Conservation (phyloP, 805 yeast species). For the Starmerella geochares region DNA sequence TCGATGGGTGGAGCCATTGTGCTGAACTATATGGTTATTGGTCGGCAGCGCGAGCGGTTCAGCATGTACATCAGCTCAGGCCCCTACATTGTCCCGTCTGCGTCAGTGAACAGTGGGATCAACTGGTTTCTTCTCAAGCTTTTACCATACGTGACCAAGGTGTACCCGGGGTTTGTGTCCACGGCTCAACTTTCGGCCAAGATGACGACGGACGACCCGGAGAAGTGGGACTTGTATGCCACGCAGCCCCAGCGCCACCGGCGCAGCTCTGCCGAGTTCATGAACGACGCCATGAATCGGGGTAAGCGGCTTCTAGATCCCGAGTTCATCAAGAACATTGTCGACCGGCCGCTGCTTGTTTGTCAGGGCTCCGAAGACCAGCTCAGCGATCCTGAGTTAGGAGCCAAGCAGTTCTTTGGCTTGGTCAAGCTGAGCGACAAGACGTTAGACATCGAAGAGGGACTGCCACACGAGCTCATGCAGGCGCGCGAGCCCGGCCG, state of each 20-base stretch:
- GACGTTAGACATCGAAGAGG: conserved; percentile 20
- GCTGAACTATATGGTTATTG: conserved; percentile 33
- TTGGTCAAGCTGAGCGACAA: conserved; percentile 20
- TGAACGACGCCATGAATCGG: conserved; percentile 32
- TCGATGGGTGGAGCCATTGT: conserved; percentile 35
- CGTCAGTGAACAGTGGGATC: conserved; percentile 21
- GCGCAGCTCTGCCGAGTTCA: conserved; percentile 28
- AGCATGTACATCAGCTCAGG: conserved; percentile 31
- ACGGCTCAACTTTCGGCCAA: conserved; percentile 25
- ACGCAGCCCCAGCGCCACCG: conserved; percentile 28
- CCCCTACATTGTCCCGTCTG: conserved; percentile 29
- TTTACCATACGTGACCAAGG: conserved; percentile 26
- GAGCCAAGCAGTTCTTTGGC: conserved; percentile 15
- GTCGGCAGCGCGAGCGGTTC: conserved; percentile 29
- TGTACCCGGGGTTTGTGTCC: conserved; percentile 27
- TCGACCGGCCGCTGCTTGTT: conserved; percentile 32
- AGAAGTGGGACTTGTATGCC: conserved; percentile 19
- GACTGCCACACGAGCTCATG: conserved; percentile 25
- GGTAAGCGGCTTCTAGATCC: conserved; percentile 30
- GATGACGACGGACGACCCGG: conserved; percentile 28
- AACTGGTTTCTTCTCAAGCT: conserved; percentile 24
- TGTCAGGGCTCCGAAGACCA: conserved; percentile 35
- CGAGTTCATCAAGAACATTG: conserved; percentile 25
- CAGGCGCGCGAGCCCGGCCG: conserved; percentile 19
- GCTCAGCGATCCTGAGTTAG: conserved; percentile 21